Base-by-base conservation (phyloP, 306 rosid species). In the Trifolium dubium region DNA sequence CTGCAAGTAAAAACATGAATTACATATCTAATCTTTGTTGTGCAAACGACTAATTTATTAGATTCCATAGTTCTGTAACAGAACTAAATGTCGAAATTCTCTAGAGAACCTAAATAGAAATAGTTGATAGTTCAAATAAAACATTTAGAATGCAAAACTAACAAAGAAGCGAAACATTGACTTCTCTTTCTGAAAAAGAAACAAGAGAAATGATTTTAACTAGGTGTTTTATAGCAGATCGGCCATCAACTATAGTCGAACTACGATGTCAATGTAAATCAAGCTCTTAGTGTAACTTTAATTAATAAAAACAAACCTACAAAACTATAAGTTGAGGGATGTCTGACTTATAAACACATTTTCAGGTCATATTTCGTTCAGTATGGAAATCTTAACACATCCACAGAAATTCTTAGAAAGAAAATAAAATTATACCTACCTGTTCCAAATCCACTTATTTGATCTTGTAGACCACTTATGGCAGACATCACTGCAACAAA, bases 401-500 rank as follows among this genome's bases (percentile, higher is more conserved):
- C 50, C 5, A 35, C 18, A n/a, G 55, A 44, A 63, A 31, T 69
- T 31, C 73, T 19, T 50, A 56, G 66, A 46, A 46, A 41, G 67
- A 46, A 73, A 75, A 67, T 56, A 78, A 83, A 80, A 67, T 65
- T 79, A 63, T 83, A 84, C 95, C 58, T 81, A 94, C 98, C 77
- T 85, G 95, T 84, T 69, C 89, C 87, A 28, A 94, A 83, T 68
- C 92, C 92, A 4, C 79, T 46, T 76, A 91, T 69, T 83, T 89
- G 80, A 83, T 83, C 93, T 80, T 91, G 81, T 79, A 94, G 81
- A 64, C 99, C 99, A 77, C 97, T 94, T 70, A 92, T 88, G 61
- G 99, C 95, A 68, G 99, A 89, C 89, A 86, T 84, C 88, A 94
- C 99, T 92, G 91, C 67, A 80, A 73, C 51, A 79, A 80, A 80